Conservation (phyloP, 805 yeast species). For the Metschnikowia noctiluminum region DNA sequence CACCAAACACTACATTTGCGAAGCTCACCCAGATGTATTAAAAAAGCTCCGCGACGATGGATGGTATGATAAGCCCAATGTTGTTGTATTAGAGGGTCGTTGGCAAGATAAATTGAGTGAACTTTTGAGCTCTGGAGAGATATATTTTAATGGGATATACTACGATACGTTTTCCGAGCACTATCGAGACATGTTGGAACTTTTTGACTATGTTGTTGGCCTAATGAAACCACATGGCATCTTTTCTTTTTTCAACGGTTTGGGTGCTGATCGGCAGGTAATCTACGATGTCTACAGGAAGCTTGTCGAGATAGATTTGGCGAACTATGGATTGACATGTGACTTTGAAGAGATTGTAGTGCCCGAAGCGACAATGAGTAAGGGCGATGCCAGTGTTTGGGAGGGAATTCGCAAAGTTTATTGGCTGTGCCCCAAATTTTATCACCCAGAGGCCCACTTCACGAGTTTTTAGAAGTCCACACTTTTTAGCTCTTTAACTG, state of each 20-base stretch:
- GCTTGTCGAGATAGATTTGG: slow-evolving; percentile 75
- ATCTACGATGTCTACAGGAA: slow-evolving; percentile 70
- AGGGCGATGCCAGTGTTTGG: slow-evolving; percentile 48
- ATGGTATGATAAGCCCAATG: slow-evolving; percentile 75
- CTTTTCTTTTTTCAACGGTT: slow-evolving; percentile 89
- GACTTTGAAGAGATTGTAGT: slow-evolving; percentile 49
- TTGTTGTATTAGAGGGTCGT: slow-evolving; percentile 76
- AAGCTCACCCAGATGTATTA: slow-evolving; percentile 92
- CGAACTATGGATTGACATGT: slow-evolving; percentile 72
- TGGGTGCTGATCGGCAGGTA: slow-evolving; percentile 47
- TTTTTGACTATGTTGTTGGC: slow-evolving; percentile 80
- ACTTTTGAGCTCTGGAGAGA: slow-evolving; percentile 57
- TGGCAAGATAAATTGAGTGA: slow-evolving; percentile 84
- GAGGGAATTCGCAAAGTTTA: slow-evolving; percentile 58
- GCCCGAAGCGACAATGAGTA: slow-evolving; percentile 33
- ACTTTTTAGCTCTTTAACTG: no score
- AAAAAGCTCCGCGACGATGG: slow-evolving; percentile 66
- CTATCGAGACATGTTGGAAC: slow-evolving; percentile 81
- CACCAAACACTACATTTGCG: slow-evolving; percentile 78
- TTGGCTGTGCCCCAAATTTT: slow-evolving; percentile 67
- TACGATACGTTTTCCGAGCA: slow-evolving; percentile 94
- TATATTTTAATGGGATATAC: slow-evolving; percentile 85
- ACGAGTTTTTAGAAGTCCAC: slow-evolving; percentile 18
- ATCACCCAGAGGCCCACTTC: slow-evolving; percentile 61
- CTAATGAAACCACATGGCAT: slow-evolving; percentile 76